These are phyloP conservation scores for Daldinia grandis DNA, from an alignment of 495 filamentous ascomycete genomes.

Conservation along the genomic window DNA sequence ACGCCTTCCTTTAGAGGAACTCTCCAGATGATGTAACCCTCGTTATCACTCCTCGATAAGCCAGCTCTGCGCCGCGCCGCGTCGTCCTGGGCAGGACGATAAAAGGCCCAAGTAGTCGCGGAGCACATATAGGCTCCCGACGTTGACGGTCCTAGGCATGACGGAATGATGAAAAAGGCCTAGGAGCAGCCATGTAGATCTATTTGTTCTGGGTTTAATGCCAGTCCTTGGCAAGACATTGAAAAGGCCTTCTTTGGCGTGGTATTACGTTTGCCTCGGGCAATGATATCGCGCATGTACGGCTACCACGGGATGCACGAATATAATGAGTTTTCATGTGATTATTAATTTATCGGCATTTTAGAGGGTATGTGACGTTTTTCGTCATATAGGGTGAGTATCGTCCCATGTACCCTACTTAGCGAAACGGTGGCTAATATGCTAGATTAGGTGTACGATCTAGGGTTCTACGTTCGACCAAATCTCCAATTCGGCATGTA, in stretches of 20 bases:
- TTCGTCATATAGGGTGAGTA: slow-evolving; percentile 32
- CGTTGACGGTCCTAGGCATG: slow-evolving; percentile 31
- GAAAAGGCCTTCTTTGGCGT: slow-evolving; percentile 13
- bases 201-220: slow-evolving; percentile 16
- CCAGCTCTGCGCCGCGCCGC: neutral
- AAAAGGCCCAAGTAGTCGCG: slow-evolving; percentile 35
- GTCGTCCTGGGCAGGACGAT: slow-evolving; percentile 41
- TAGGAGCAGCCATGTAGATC: slow-evolving; percentile 13
- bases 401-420: neutral
- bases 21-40: neutral
- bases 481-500: slow-evolving; percentile 31
- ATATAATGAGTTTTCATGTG: slow-evolving; percentile 30
- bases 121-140: slow-evolving; percentile 15
- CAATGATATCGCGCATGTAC: slow-evolving; percentile 21
- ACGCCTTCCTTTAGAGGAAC: neutral
- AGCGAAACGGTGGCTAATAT: neutral
- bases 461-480: slow-evolving; percentile 31
- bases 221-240: slow-evolving; percentile 26
- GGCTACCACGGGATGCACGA: slow-evolving; percentile 35
- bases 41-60: neutral
- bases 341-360: slow-evolving; percentile 25
- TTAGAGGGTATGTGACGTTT: slow-evolving; percentile 30
- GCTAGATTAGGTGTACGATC: slow-evolving; percentile 19
- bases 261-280: slow-evolving; percentile 8
- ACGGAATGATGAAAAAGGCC: slow-evolving; percentile 34